Base-by-base conservation (phyloP, 192 early-diverging fungal species). In the Coemansia sp. region DNA sequence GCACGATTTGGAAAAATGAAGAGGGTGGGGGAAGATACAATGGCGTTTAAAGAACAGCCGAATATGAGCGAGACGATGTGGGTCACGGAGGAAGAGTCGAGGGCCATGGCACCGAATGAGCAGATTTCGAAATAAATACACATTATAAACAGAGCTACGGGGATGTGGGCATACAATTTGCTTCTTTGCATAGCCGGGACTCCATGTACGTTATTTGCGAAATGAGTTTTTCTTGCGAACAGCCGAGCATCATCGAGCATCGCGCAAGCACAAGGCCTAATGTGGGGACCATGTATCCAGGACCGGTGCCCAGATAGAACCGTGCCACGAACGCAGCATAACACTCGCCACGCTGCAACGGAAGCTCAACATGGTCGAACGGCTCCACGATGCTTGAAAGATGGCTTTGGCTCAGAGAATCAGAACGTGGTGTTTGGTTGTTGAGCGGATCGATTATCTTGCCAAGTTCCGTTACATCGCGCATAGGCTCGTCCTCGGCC, bases 1-100 rank as follows among this genome's bases (percentile, higher is more conserved):
- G 64, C 83, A 1, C 73, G 81, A 19, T 78, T 65, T 26, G 85
- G 86, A 11, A 86, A 83, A 60, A 65, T 84, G 62, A 76, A 72
- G 55, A 72, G 83, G 15, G 78, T 89, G 19, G 88, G 88, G 19
- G 86, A 87, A 37, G 78, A 79, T 28, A 79, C 76, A 0, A 79
- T 79, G 76, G 44, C 60, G 26, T 83, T 67, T 56, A 65, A 60
- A 20, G 82, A 83, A 19, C 63, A 63, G 25, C 82, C 82, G 17
- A 83, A 83, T 55, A 20, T 73, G 25, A 83, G 82, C 66, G 68
- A 74, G 14, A 56, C 66, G 56, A 65, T 64, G 59, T 83, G 82
- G 82, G 76, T 79, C 55, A 71, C 74, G 3, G 81, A 82, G 28
- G 71, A 73, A 19, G 77, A 78, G 23, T 64, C 70, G 4, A 51